Base-by-base conservation (phyloP, 352 stramenopile species). In the Phytophthora macrochlamydospora region DNA sequence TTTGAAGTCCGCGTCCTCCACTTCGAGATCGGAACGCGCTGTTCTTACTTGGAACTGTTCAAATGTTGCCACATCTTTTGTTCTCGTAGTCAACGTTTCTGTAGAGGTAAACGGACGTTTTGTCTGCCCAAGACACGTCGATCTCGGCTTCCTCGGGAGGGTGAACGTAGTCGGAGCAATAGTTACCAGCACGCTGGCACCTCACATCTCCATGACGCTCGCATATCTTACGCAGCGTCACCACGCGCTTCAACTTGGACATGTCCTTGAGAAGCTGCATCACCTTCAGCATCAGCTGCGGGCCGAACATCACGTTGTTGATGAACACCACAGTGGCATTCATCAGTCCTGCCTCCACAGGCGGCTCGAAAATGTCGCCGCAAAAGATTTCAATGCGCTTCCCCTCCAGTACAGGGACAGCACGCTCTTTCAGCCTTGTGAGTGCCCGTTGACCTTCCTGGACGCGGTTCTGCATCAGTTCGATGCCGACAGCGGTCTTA, bases 401-500 rank as follows among this genome's bases (percentile, higher is more conserved):
- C 46, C 18, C 67, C 1, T 55, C 59, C 28, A 92, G 69, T n/a
- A 86, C 51, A 1, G 56, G 33, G 6, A 91, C 46, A 2, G 76
- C 58, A 40, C 70, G 81, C 8, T 65, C 40, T 57, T 79, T 59
- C 5, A 93, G 63, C 3, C 87, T 79, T 3, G 79, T 59, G 32
- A 95, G 59, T 3, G 87, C 85, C 18, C 78, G 76, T 7, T 74
- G 51, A 38, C 87, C 87, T 62, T 90, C 81, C 12, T 69, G 24
- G 11, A 93, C 85, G 43, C 87, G 87, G 65, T 95, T 95, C 59
- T 92, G 74, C 87, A 95, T 95, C 32, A 95, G 80, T 46, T 95
- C 87, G 6, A 95, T 92, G 45, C 85, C 87, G 31, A 87, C 85
- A n/a, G 81, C 64, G n/a, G 79, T 67, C 44, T 67, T 69, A 59